Conservation (phyloP, 345 rosid genomes). For the Combretum micranthum region DNA sequence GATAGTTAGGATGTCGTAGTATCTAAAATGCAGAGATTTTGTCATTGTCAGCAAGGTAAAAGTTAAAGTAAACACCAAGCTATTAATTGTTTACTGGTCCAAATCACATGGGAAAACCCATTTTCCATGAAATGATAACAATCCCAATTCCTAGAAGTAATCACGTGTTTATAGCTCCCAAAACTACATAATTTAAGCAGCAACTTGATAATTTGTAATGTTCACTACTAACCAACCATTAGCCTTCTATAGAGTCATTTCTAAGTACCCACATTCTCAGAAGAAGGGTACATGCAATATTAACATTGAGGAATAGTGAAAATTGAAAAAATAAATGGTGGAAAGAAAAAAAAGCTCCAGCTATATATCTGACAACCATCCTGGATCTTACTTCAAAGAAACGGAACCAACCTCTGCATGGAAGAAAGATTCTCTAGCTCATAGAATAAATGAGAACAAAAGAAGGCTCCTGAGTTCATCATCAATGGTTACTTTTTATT, state of each 20-base stretch:
- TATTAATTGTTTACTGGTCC: too few species aligned
- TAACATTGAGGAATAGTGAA: background rate
- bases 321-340: background rate
- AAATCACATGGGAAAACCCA: background rate
- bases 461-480: conserved; percentile 14
- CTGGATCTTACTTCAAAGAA: conserved; percentile 2
- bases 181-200: background rate
- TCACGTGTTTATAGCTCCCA: background rate
- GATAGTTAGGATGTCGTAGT: too few species aligned
- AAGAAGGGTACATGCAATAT: background rate
- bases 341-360: conserved; percentile 5
- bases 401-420: background rate
- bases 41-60: too few species aligned
- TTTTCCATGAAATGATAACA: background rate
- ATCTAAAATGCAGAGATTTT: too few species aligned
- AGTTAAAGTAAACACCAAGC: too few species aligned
- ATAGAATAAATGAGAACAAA: conserved; percentile 9
- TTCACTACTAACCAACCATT: background rate
- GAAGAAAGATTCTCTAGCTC: conserved; percentile 3
- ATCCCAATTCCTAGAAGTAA: conserved; percentile 1
- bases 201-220: too few species aligned
- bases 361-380: background rate
- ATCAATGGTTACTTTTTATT: conserved; percentile 15
- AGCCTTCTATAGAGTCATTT: background rate
- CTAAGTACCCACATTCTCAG: background rate